Percentiles rank a stretch among this genome's conserved stretches.
phyloP scores from a whole-genome alignment of 2,329 filamentous ascomycete species.

The Monosporascus sp. region DNA sequence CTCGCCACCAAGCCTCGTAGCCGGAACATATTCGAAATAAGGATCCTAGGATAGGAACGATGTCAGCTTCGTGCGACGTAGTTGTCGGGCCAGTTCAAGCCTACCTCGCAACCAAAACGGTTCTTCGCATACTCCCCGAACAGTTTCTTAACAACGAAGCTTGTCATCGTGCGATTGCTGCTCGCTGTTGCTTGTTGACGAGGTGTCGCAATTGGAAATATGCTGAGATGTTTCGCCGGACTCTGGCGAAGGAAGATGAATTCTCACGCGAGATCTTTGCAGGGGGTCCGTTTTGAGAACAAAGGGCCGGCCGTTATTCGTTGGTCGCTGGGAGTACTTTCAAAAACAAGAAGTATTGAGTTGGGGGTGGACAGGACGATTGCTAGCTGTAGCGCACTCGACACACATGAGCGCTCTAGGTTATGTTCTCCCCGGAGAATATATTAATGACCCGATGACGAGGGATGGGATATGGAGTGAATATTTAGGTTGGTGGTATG shows the following conservation, averaged over 20 bases:
- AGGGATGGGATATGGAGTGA: background rate
- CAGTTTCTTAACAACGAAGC: background rate
- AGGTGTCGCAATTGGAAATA: background rate
- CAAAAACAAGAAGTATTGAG: too few species aligned
- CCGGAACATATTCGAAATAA: slow-evolving; percentile 77
- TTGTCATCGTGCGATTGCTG: background rate
- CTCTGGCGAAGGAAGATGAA: background rate
- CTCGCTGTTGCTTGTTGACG: background rate
- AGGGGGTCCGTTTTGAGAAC: too few species aligned
- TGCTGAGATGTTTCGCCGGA: background rate
- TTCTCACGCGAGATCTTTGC: too few species aligned
- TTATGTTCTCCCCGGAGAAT: too few species aligned
- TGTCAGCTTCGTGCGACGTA: slow-evolving; percentile 26
- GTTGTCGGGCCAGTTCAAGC: slow-evolving; percentile 21
- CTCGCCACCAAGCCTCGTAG: slow-evolving; percentile 61
- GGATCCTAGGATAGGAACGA: slow-evolving; percentile 59
- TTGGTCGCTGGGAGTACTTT: too few species aligned
- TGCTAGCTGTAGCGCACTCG: too few species aligned
- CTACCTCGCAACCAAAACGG: slow-evolving; percentile 5
- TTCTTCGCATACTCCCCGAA: background rate
- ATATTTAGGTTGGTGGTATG: background rate
- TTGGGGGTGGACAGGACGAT: too few species aligned
- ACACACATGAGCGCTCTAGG: too few species aligned
- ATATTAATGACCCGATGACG: too few species aligned
- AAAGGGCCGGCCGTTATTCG: too few species aligned